A percentile compares a stretch with the other conserved stretches of the same genome.
Conservation (phyloP, 495 filamentous ascomycete species). For the Aspergillus funiculosus region DNA sequence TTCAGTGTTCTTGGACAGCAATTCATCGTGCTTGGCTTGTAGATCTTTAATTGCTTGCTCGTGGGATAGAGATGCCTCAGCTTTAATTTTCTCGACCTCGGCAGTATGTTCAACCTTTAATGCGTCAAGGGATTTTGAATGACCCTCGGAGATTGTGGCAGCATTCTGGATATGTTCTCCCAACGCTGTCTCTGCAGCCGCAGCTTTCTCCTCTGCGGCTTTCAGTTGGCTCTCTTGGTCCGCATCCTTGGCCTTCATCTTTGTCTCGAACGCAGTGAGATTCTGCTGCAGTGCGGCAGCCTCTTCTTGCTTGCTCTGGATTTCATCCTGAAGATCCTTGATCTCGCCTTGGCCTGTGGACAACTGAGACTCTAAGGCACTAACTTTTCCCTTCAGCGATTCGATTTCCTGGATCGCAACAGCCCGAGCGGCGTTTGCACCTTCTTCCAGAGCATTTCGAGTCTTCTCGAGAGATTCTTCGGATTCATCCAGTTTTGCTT, state of each 20-base stretch:
- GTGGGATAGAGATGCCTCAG: constrained; percentile 29
- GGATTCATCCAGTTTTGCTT: constrained; percentile 30
- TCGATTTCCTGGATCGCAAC: constrained; percentile 40
- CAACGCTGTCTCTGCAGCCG: constrained; percentile 29
- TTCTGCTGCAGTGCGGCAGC: constrained; percentile 34
- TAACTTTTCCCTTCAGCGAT: constrained; percentile 37
- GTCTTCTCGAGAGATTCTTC: constrained; percentile 32
- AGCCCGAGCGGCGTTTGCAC: constrained; percentile 30
- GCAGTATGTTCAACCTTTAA: constrained; percentile 29
- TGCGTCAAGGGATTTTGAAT: constrained; percentile 28
- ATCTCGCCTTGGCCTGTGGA: constrained; percentile 35
- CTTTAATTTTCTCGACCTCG: constrained; percentile 28
- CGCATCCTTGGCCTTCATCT: constrained; percentile 34
- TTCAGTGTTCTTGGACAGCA: constrained; percentile 29
- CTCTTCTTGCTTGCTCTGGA: constrained; percentile 37
- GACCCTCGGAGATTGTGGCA: constrained; percentile 25
- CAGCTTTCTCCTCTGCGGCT: constrained; percentile 32
- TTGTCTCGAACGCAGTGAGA: constrained; percentile 30
- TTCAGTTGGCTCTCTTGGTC: constrained; percentile 31
- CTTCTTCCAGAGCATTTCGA: constrained; percentile 35
- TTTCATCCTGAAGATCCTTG: constrained; percentile 37
- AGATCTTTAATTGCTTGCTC: constrained; percentile 31
- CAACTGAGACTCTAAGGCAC: constrained; percentile 35
- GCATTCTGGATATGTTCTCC: constrained; percentile 30
- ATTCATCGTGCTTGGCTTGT: constrained; percentile 38